Conservation (phyloP, 73 alveolate genomes). For the Paraurostyla sp. region DNA sequence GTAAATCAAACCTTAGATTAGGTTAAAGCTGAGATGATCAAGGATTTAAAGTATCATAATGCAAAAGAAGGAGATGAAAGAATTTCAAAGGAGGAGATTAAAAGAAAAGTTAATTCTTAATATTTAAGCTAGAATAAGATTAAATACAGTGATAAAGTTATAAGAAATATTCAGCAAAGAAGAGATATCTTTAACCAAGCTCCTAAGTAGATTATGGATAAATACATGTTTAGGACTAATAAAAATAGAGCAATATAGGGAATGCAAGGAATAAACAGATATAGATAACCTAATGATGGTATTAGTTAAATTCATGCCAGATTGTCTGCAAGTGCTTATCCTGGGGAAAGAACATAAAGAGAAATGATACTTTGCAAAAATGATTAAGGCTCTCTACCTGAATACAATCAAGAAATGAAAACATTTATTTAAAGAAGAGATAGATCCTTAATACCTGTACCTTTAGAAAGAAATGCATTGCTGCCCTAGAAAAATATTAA, state of each 20-base stretch:
- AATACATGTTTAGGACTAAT: background rate
- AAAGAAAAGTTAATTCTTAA: background rate
- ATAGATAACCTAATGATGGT: background rate
- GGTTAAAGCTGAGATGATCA: constrained; percentile 37
- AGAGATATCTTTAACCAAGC: constrained; percentile 19
- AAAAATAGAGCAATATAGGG: background rate
- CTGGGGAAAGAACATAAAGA: background rate
- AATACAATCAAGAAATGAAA: too few relatives aligned
- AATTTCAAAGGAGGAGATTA: background rate
- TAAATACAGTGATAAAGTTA: background rate
- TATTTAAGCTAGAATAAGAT: background rate
- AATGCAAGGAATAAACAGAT: background rate
- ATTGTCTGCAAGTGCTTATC: constrained; percentile 1
- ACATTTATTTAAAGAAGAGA: too few relatives aligned
- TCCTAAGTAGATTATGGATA: background rate
- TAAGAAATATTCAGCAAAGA: background rate
- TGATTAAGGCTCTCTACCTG: background rate
- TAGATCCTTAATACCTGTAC: too few relatives aligned
- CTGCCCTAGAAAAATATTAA: too few relatives aligned
- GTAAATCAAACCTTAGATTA: background rate
- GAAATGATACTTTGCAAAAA: background rate
- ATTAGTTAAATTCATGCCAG: background rate
- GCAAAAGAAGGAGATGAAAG: background rate
- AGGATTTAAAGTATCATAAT: background rate
- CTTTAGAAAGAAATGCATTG: too few relatives aligned